Evolutionary conservation across 2,329 filamentous ascomycete genomes (phyloP), one percentile per base, ranked within the genome.

Genomic region (Epichloe sibirici): DNA sequence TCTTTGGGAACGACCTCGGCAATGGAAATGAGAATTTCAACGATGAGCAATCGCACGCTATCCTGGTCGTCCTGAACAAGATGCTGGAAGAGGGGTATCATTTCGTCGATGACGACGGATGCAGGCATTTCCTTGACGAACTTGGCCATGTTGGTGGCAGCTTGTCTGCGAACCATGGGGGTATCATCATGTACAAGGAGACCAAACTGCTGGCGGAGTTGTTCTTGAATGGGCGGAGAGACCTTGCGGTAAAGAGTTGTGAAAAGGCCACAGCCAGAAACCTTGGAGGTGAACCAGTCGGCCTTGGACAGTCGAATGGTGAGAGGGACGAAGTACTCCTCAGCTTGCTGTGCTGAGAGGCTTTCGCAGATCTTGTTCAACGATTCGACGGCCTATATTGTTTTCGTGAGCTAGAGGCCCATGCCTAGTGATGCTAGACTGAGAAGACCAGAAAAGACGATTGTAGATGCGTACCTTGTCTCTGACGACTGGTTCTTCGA

Each of bases 201-300:
- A 55, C 87, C 85, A 63, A 97, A 98, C 65, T 96, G 89, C 70
- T 91, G 85, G 65, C 93, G 82, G 55, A 98, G 83, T 62, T 85
- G 85, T 73, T 95, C 89, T 73, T 98, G 93, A 60, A 90, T 82
- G n/a, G 83, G 78, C 49, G 85, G 79, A 52, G 89, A 86, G 55
- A 93, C 89, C 76, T 94, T 95, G 64, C 84, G 86, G 76, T 98
- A 98, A 58, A 93, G 91, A 48, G 84, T 82, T 67, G 88, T 93
- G 75, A 91, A 98, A 57, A 98, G 85, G 57, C 93, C 93, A 59
- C 91, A 95, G 57, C 91, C 93, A 35, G 93, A 98, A 59, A 98
- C 93, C 75, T 97, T 98, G 59, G 93, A 97, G 53, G 93, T 98
- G 72, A 98, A 98, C 93, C 93, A 98, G 74, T 98, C 93, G 72